Base-by-base conservation (phyloP, 2,329 filamentous ascomycete genomes). In the Aspergillus fructus region DNA sequence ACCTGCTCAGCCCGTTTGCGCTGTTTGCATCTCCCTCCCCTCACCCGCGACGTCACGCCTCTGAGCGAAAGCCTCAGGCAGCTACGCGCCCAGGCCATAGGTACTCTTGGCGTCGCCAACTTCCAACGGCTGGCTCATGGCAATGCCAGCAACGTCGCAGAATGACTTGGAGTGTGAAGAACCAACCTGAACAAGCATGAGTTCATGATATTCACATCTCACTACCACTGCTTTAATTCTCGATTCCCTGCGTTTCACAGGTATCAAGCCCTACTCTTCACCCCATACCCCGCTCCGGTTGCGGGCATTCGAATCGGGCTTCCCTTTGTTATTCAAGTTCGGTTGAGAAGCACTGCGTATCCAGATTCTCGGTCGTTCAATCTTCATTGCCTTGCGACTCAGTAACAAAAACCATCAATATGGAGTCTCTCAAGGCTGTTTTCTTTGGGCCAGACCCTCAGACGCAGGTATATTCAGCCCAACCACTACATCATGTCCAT, bases 401-500 rank as follows among this genome's bases (percentile, higher is more conserved):
- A 30, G 8, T 15, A 37, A 37, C 13, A 30, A 24, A 19, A 34
- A 23, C 9, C 8, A 23, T n/a, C 24, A 37, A 19, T n/a, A 57
- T 97, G 94, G 91, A 97, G 80, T 85, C 89, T 43, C 82, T 97
- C 72, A 91, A 87, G 75, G 82, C 88, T 58, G 86, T 97, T 69
- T 93, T 97, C 78, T 91, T 87, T 76, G 93, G 91, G 77, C 93
- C 94, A 39, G 93, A 96, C 71, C 94, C 94, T 45, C 89, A 96
- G 76, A 89, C 89, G 62, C 93, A 99, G 83, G 93, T 96, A 80
- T 64, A 81, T 37, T 51, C 15, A 12, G 1, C n/a, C 7, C 6
- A 13, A 1, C 13, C 30, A 13, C 15, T n/a, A 13, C n/a, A n/a
- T 48, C 17, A 39, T n/a, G 12, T 40, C 11, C 34, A 19, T 23